phyloP scores from a whole-genome alignment of 139 green algal species.

The Asterochloris erici region DNA sequence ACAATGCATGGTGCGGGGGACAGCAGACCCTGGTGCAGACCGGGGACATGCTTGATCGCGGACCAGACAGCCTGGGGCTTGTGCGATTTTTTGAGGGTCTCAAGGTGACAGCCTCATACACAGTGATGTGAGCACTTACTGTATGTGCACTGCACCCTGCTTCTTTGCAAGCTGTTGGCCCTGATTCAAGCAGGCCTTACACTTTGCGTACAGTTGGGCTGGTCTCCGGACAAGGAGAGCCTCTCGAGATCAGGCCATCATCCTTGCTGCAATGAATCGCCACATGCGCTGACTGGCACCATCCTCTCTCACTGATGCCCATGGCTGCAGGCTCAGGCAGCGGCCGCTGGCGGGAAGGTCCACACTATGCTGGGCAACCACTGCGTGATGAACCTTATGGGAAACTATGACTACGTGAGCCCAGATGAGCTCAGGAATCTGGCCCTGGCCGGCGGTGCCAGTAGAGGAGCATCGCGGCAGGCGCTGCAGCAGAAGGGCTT shows the following conservation, averaged over 20 bases:
- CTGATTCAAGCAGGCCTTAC: too few species aligned
- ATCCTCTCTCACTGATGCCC: neutral
- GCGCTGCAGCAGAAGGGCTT: neutral
- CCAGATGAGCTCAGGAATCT: conserved; percentile 2
- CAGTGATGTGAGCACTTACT: too few species aligned
- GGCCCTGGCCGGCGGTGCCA: neutral
- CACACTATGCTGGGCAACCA: conserved; percentile 31
- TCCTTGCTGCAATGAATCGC: too few species aligned
- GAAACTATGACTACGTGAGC: conserved; percentile 16
- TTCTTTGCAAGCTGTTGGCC: too few species aligned
- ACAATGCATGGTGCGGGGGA: conserved; percentile 19
- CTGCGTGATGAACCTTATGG: conserved; percentile 30
- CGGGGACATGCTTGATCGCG: conserved; percentile 31
- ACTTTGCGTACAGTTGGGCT: too few species aligned
- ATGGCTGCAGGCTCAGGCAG: conserved; percentile 9
- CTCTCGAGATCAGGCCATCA: too few species aligned
- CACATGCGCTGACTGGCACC: neutral
- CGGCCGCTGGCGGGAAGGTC: conserved; percentile 18
- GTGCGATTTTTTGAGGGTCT: conserved; percentile 20
- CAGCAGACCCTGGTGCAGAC: conserved; percentile 29
- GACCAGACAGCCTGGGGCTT: conserved; percentile 19
- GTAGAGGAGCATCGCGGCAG: neutral
- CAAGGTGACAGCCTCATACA: neutral
- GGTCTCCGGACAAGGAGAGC: too few species aligned
- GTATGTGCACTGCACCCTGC: too few species aligned